Percentiles rank a stretch among this genome's conserved stretches.
Conservation (phyloP, 2,329 filamentous ascomycete species). For the Elsinoe perseae region DNA sequence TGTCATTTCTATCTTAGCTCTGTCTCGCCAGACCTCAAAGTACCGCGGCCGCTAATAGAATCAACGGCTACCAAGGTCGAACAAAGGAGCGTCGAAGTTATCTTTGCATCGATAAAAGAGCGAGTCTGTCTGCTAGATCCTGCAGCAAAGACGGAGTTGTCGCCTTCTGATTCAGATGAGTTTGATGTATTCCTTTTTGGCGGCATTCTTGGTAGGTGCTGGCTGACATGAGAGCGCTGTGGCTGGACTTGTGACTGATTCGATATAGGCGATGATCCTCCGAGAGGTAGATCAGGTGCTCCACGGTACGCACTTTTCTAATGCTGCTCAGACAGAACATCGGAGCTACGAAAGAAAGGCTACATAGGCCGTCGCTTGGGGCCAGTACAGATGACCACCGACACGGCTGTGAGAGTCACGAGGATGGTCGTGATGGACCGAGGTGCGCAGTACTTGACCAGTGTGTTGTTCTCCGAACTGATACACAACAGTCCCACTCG, state of each 20-base stretch:
- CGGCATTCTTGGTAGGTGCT: conserved; percentile 72
- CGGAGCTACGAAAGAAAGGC: conserved; percentile 89
- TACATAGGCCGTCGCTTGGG: conserved; percentile 81
- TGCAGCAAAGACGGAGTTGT: conserved; percentile 69
- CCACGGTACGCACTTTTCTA: neutral
- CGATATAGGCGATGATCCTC: conserved; percentile 68
- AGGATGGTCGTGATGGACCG: conserved; percentile 79
- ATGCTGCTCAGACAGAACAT: conserved; percentile 65
- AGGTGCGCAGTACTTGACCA: conserved; percentile 42
- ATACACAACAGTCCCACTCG: conserved; percentile 58
- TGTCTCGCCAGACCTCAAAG: conserved; percentile 58
- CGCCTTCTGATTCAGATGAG: conserved; percentile 67
- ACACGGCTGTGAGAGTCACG: conserved; percentile 91
- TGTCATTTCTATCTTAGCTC: conserved; percentile 74
- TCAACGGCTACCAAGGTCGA: conserved; percentile 63
- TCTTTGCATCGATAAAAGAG: conserved; percentile 64
- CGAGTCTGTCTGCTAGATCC: conserved; percentile 87
- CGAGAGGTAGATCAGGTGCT: conserved; percentile 59
- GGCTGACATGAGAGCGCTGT: neutral
- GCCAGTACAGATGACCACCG: conserved; percentile 95
- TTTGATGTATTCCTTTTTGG: conserved; percentile 96
- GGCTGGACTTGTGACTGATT: conserved; percentile 38
- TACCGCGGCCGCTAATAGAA: conserved; percentile 51
- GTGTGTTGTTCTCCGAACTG: neutral
- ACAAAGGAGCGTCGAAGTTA: conserved; percentile 65